A percentile compares a stretch with the other conserved stretches of the same genome.
These are phyloP conservation scores for Artemisia princeps DNA, from an alignment of 140 eudicot genomes.

Conservation along the genomic window DNA sequence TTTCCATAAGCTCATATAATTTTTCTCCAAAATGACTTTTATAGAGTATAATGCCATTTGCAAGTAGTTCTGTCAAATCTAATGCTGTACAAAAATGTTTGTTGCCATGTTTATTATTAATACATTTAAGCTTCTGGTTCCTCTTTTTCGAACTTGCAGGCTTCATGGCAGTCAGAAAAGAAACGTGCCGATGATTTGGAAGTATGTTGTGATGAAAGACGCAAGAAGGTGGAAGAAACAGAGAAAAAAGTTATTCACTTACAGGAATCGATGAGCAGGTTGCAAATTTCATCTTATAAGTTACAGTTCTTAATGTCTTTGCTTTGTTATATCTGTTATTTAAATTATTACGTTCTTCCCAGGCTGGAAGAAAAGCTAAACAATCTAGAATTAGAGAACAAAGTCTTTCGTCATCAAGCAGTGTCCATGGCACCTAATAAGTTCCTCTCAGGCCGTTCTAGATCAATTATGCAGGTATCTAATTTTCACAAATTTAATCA, in stretches of 20 bases:
- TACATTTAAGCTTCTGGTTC: conserved; percentile 1
- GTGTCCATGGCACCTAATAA: conserved; percentile 93
- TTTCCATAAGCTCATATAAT: too few species aligned
- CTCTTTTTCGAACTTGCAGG: conserved; percentile 36
- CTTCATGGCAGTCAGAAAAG: conserved; percentile 51
- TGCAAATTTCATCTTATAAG: background rate
- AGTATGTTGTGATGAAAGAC: conserved; percentile 60
- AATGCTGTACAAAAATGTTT: too few species aligned
- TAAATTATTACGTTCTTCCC: conserved; percentile 12
- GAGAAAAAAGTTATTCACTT: conserved; percentile 60
- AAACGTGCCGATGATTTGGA: conserved; percentile 49
- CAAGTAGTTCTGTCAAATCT: too few species aligned
- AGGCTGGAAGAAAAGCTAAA: conserved; percentile 82
- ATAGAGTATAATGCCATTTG: too few species aligned
- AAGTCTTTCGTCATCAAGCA: conserved; percentile 95
- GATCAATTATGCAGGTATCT: conserved; percentile 77
- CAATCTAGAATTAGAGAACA: conserved; percentile 85
- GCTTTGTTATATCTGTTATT: background rate
- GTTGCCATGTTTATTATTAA: too few species aligned
- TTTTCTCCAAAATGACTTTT: too few species aligned
- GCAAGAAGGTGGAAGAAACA: conserved; percentile 62
- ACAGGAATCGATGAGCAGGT: conserved; percentile 76
- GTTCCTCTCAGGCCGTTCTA: conserved; percentile 79
- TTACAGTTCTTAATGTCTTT: background rate
- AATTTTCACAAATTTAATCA: background rate